phyloP scores from a whole-genome alignment of 2,329 filamentous ascomycete genomes.

The Aphanocladium album region DNA sequence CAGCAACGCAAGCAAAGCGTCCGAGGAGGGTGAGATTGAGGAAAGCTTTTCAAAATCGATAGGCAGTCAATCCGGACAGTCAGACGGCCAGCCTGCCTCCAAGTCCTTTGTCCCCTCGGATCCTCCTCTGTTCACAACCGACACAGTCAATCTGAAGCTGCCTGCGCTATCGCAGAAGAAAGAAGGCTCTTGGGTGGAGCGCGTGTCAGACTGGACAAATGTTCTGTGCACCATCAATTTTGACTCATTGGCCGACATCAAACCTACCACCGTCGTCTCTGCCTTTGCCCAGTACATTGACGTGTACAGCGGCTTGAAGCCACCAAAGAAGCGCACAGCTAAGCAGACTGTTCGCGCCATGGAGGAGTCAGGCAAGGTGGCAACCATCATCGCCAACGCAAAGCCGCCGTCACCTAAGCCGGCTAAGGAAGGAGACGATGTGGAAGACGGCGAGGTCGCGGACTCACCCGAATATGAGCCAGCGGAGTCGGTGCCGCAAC shows the following conservation, averaged over 20 bases:
- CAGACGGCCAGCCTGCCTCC: conserved; percentile 4
- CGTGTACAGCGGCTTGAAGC: conserved; percentile 24
- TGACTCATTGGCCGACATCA: conserved; percentile 19
- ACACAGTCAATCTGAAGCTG: conserved; percentile 4
- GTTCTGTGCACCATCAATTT: conserved; percentile 21
- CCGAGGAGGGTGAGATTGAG: conserved; percentile 32
- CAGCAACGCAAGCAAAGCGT: conserved; percentile 18
- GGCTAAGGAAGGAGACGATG: not conserved
- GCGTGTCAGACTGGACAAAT: conserved; percentile 6
- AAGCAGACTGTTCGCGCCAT: conserved; percentile 25
- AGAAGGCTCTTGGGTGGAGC: conserved; percentile 9
- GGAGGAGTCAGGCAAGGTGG: conserved; percentile 22
- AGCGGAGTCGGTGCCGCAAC: conserved; percentile 4
- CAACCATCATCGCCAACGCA: conserved; percentile 6
- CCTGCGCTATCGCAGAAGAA: conserved; percentile 11
- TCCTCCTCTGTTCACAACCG: conserved; percentile 21
- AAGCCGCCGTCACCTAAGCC: not conserved
- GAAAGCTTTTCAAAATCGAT: conserved; percentile 16
- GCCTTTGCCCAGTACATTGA: conserved; percentile 30
- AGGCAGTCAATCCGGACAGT: conserved; percentile 3
- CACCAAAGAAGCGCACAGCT: conserved; percentile 25
- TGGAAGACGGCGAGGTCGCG: not conserved
- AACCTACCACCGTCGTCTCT: conserved; percentile 19
- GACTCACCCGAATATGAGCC: conserved; percentile 11
- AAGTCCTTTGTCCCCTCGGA: conserved; percentile 19